These are phyloP conservation scores for Pyricularia sp. DNA, from an alignment of 2,329 filamentous ascomycete species.

Conservation along the genomic window DNA sequence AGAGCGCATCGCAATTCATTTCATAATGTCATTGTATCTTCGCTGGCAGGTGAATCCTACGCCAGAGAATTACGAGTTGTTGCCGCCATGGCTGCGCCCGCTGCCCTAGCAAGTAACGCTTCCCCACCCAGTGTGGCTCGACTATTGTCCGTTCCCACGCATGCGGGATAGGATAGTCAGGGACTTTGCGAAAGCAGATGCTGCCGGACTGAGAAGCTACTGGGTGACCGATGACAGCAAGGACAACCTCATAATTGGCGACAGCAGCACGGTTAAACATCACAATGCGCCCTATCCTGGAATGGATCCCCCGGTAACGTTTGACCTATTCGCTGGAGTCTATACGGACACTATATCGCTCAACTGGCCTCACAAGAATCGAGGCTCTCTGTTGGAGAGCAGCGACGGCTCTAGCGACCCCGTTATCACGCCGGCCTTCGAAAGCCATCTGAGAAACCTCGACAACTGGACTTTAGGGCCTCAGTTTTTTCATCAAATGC, in stretches of 20 bases:
- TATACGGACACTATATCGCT: constrained; percentile 64
- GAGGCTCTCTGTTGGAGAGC: constrained; percentile 51
- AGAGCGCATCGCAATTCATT: constrained; percentile 70
- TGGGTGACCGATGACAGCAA: background rate
- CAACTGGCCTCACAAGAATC: constrained; percentile 74
- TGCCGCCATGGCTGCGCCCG: constrained; percentile 63
- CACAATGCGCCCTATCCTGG: background rate
- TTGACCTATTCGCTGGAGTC: constrained; percentile 73
- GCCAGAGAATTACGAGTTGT: constrained; percentile 61
- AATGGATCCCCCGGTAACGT: constrained; percentile 29
- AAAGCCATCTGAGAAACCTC: constrained; percentile 60
- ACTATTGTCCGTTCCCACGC: constrained; percentile 7
- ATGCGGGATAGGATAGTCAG: constrained; percentile 7
- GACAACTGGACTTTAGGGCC: constrained; percentile 74
- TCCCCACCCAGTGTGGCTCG: constrained; percentile 8
- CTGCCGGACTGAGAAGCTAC: constrained; percentile 2
- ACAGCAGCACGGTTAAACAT: background rate
- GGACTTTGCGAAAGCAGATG: constrained; percentile 9
- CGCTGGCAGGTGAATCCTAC: constrained; percentile 75
- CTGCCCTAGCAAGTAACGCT: constrained; percentile 26
- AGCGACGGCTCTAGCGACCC: constrained; percentile 45
- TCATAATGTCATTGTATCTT: constrained; percentile 78
- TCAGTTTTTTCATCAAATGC: constrained; percentile 53
- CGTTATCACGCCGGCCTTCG: constrained; percentile 77
- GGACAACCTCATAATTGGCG: background rate